Base-by-base conservation (phyloP, 2,329 filamentous ascomycete species). In the Talaromyces piceae region DNA sequence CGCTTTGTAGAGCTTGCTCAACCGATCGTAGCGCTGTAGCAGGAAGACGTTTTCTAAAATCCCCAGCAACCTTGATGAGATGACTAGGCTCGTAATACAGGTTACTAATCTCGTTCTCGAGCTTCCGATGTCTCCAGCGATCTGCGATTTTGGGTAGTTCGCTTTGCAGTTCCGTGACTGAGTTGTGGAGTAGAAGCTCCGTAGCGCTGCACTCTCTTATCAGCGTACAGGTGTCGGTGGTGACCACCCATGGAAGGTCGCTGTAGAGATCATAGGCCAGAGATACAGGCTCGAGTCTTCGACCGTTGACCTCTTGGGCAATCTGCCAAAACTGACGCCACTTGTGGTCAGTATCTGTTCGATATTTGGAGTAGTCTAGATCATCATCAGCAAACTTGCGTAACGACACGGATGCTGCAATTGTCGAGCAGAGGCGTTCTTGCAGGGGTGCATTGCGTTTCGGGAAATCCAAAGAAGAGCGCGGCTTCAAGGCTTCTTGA, bases 301-400 rank as follows among this genome's bases (percentile, higher is more conserved):
- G 85, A 61, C 87, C 90, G 64, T 97, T 90, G 37, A 98, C 73
- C 64, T 95, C 91, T 11, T 87, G 77, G 16, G 95, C 78, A 16
- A 97, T 77, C 27, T 90, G 83, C 72, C 90, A 95, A 68, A 95
- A 95, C 47, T 87, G 82, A 56, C 87, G 83, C 93, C 93, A 98
- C 66, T 95, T 90, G 9, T 80, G 78, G 63, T 93, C 86, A 49
- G 86, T 83, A 27, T 88, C 83, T 28, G 77, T 73, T 51, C 86
- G 80, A 64, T 91, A 93, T 52, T 84, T 78, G 22, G 86, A 82
- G 59, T 88, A 88, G 61, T 94, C 86, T 68, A 88, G 81, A 25
- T 78, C 79, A 12, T 82, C 82, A 12, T 81, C 77, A 8, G 81
- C 72, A 26, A 73, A 75, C 49, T 81, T 82, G 41, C 80, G 78